A percentile compares a stretch with the other conserved stretches of the same genome.
These are phyloP conservation scores for Syzygium aqueum DNA, from an alignment of 345 rosid genomes.

Conservation along the genomic window DNA sequence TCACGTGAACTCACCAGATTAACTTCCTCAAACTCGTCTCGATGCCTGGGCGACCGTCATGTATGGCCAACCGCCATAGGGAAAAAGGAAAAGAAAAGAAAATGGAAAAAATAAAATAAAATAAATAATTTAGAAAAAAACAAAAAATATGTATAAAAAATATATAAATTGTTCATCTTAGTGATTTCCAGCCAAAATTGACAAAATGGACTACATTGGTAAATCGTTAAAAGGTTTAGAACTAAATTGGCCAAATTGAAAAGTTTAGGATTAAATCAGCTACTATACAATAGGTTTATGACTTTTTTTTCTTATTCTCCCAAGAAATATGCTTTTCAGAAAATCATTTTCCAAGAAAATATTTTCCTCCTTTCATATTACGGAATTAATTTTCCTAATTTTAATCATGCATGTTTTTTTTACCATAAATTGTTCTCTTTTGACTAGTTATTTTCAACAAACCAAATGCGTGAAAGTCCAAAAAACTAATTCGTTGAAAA, in stretches of 20 bases:
- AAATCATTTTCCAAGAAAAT: not conserved
- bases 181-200: not conserved
- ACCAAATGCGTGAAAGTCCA: not conserved
- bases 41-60: no score
- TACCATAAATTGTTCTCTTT: not conserved
- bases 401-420: not conserved
- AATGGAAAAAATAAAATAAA: not conserved
- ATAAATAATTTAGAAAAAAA: not conserved
- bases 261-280: not conserved
- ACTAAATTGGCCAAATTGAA: not conserved
- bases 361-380: not conserved
- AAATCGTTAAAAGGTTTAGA: not conserved
- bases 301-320: not conserved
- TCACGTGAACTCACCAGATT: not conserved
- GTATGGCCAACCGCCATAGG: no score
- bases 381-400: not conserved
- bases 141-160: no score
- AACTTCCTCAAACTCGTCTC: not conserved
- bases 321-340: not conserved
- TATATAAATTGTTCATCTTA: not conserved
- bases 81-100: not conserved
- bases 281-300: accelerated
- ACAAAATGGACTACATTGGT: not conserved
- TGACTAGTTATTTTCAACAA: not conserved
- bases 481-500: not conserved